These are phyloP conservation scores for Pulveroboletus sp. DNA, from an alignment of 1,284 basidiomycete genomes.

Conservation along the genomic window DNA sequence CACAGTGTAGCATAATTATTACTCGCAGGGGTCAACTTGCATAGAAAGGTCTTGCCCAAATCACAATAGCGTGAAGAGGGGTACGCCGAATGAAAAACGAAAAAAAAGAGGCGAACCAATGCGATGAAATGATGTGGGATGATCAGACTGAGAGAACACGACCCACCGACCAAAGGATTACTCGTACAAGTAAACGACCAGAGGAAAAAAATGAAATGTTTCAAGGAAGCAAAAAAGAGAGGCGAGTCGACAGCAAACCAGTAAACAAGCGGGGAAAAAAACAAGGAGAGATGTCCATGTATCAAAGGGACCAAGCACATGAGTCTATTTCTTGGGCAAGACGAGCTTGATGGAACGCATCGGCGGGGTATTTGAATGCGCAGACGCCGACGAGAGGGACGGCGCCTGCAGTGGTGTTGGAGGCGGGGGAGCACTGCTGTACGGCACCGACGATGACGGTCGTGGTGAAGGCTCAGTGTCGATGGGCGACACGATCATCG, in stretches of 20 bases:
- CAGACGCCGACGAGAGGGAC: constrained; percentile 1
- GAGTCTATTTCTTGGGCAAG: constrained; percentile 35
- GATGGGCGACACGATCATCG: constrained; percentile 45
- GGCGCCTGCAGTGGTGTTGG: constrained; percentile 19
- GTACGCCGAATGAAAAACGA: background rate
- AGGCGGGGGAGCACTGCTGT: constrained; percentile 11
- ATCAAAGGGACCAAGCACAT: background rate
- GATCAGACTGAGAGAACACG: background rate
- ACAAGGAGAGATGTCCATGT: constrained; percentile 1
- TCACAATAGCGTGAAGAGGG: background rate
- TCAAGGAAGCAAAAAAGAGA: background rate
- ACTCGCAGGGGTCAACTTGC: background rate
- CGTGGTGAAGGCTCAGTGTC: constrained; percentile 38
- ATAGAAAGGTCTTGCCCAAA: background rate
- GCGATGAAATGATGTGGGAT: background rate
- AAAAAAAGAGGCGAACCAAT: constrained; percentile 2
- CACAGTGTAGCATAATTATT: background rate
- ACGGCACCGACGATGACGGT: constrained; percentile 30
- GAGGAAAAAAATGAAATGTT: background rate
- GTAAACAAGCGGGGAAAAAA: background rate
- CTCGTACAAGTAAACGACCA: constrained; percentile 16
- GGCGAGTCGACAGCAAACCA: background rate
- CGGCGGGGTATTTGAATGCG: constrained; percentile 33
- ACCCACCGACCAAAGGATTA: background rate
- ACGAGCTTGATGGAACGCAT: constrained; percentile 35